phyloP scores from a whole-genome alignment of 2,329 filamentous ascomycete genomes.

The Hymenoscyphus scutula region DNA sequence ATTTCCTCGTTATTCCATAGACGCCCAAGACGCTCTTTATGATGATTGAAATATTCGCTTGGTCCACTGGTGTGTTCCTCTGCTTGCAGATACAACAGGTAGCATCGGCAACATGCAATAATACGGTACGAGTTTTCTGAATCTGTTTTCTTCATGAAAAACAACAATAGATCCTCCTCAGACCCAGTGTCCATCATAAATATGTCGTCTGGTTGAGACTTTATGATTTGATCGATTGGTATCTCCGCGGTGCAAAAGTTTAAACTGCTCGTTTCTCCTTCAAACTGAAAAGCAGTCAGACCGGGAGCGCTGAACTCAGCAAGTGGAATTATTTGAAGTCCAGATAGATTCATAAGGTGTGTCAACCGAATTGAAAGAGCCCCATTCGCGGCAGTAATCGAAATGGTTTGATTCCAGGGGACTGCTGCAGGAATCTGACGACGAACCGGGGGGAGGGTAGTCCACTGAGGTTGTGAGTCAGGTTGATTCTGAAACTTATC shows the following conservation, averaged over 20 bases:
- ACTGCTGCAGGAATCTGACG: background rate
- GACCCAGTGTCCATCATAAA: background rate
- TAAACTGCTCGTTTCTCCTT: background rate
- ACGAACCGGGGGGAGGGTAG: background rate
- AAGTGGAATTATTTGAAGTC: background rate
- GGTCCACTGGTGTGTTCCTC: background rate
- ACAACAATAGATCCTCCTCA: background rate
- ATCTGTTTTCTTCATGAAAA: background rate
- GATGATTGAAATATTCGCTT: too few species aligned
- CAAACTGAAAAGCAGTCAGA: background rate
- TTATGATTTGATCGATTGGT: background rate
- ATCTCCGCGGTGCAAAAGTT: background rate
- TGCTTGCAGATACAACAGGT: background rate
- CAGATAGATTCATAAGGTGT: background rate
- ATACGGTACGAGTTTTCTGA: background rate
- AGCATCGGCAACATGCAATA: background rate
- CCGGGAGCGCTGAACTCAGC: background rate
- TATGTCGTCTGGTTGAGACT: background rate
- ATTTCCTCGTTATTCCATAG: too few species aligned
- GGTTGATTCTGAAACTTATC: too few species aligned
- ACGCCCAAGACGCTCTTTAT: background rate
- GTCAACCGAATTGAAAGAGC: background rate
- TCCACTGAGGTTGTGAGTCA: background rate
- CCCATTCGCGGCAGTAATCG: background rate
- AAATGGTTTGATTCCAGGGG: background rate